Evolutionary conservation across 2,329 filamentous ascomycete genomes (phyloP), one percentile per base, ranked within the genome.

Genomic region (Xylaria polymorpha): DNA sequence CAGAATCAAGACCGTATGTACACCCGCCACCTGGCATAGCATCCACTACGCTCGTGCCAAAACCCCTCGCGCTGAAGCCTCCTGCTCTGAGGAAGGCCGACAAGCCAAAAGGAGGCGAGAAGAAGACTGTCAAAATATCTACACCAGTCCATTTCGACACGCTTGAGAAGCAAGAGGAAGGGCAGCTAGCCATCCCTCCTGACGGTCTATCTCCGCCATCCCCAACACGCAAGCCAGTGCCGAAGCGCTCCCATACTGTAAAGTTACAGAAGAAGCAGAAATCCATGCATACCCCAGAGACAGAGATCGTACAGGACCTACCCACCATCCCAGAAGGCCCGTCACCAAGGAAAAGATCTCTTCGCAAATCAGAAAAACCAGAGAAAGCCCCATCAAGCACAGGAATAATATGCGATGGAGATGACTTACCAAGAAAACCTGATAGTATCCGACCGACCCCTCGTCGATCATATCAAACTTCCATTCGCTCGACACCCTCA

Each of bases 1-100:
- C 81, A 81, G 80, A 83, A 71, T 74, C 75, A 65, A 80, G 83
- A 77, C 83, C 85, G 87, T 90, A 90, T 83, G 88, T 90, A 81
- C 72, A 73, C 71, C 76, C 77, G 72, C 69, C 74, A 29, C 62
- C 74, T 43, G 58, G 62, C 64, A 66, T 62, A 53, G 51, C 60
- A 29, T 73, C 77, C 70, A 66, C 74, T 71, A 64, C 58, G 66
- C 72, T 71, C 48, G 63, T 71, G 53, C 76, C 74, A 60, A 73
- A 73, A 67, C 75, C 75, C 72, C 72, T 71, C 48, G 64, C 71
- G 51, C 76, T 74, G 58, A 73, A 73, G 68, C 75, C 75, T 73
- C 72, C 75, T 50, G 70, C 71, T 60, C 53, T 77, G 15, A 70
- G 63, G 50, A 74, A 68, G 68, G 69, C 73, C 51, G 53, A 57